Evolutionary conservation across 2,329 filamentous ascomycete species (phyloP), one percentile per base, ranked within the genome.

Genomic region (Xylaria polymorpha): DNA sequence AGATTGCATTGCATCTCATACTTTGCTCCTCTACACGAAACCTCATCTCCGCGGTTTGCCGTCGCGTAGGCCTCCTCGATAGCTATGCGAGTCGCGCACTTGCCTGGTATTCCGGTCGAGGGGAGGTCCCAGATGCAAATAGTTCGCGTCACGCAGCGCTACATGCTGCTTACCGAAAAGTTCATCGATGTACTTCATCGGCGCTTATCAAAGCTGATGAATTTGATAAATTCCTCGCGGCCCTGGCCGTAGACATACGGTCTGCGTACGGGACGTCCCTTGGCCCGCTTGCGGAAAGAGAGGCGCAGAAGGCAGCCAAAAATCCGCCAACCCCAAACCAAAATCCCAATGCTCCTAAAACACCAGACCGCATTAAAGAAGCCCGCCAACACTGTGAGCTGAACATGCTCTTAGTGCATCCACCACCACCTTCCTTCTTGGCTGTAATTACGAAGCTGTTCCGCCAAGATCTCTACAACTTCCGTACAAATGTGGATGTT

Each of bases 1-100:
- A 89, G 51, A 83, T 90, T 43, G 83, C 87, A 1, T 79, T 91
- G 12, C 88, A 91, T 71, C 81, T 91, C 53, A 78, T 96, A 22
- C 86, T 97, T 37, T 92, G 90, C 75, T 94, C 92, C 37, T 89
- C 91, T 61, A 91, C 91, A 12, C 88, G 94, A 14, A 88, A 89
- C 22, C 91, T 95, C 71, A 83, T 97, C 25, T 88, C 88, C 32
- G 89, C 91, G 37, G 84, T 90, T 57, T 92, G 89, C 78, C 89
- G 89, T 48, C 87, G 90, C 37, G 83, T 94, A 25, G 79, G 82
- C 4, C 86, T 89, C 70, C 81, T 92, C 72, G 84, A 89, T 63
- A 72, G 72, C 4, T 79, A 88, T 9, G 85, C 85, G 48, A 80
- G 78, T 41, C 80, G 82, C 50, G 85, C 87, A 1, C 83, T 85